Evolutionary conservation across 768 basidiomycete species (phyloP).

Genomic region (Panus rudis): DNA sequence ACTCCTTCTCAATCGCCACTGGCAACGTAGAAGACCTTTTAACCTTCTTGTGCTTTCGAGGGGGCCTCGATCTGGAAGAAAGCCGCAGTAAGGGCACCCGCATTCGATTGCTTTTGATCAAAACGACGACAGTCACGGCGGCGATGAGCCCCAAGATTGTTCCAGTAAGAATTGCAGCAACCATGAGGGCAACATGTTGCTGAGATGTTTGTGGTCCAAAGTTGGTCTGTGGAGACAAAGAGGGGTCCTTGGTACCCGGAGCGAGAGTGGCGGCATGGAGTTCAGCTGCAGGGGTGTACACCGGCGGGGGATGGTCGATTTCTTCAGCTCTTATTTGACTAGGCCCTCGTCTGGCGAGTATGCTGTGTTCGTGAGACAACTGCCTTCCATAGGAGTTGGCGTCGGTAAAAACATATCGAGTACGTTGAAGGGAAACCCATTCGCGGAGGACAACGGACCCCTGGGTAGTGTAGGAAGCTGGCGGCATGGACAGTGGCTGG

Average conservation of each 20-base stretch:
- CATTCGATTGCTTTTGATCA: not conserved
- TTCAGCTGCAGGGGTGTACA: constrained; percentile 5
- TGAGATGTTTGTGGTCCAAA: not conserved
- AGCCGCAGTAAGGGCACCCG: not conserved
- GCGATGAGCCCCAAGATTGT: constrained; percentile 2
- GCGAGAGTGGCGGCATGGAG: constrained; percentile 9
- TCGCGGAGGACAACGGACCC: no score
- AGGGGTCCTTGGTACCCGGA: not conserved
- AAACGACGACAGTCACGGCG: not conserved
- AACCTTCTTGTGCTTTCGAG: not conserved
- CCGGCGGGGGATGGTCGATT: constrained; percentile 5
- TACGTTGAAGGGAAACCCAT: no score
- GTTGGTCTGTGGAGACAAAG: not conserved
- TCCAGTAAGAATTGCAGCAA: constrained; percentile 2
- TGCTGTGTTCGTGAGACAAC: no score
- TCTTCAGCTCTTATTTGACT: no score
- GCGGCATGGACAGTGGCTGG: no score
- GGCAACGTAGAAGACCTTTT: not conserved
- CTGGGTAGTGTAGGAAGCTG: no score
- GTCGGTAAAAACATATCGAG: no score
- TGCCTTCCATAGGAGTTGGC: no score
- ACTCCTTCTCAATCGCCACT: not conserved
- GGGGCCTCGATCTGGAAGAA: not conserved
- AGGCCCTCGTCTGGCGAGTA: no score
- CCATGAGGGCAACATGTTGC: constrained; percentile 6